These are phyloP conservation scores for Xylaria digitata DNA, from an alignment of 2,329 filamentous ascomycete species.

Conservation along the genomic window DNA sequence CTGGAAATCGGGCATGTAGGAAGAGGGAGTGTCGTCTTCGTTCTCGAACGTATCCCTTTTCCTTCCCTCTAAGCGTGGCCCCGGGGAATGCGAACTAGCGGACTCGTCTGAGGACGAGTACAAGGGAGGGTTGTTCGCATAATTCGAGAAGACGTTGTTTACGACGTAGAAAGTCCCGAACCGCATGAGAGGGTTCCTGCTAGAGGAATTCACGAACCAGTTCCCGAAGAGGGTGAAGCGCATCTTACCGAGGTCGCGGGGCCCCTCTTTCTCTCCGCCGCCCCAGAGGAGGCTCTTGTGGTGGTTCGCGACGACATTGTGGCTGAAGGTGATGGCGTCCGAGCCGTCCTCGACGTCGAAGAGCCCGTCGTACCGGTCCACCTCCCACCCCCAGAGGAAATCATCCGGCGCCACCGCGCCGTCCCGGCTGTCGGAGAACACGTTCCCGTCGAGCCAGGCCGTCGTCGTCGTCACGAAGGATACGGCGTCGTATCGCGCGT, in stretches of 20 bases:
- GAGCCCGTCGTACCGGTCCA: slow-evolving; percentile 40
- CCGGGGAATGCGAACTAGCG: not conserved
- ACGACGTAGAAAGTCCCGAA: slow-evolving; percentile 41
- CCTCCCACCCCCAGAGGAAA: slow-evolving; percentile 39
- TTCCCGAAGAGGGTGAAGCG: slow-evolving; percentile 41
- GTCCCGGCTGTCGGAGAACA: slow-evolving; percentile 27
- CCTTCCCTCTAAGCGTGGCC: not conserved
- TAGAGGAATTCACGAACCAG: slow-evolving; percentile 38
- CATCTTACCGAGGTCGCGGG: slow-evolving; percentile 40
- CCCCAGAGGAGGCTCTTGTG: slow-evolving; percentile 43
- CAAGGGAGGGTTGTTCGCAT: slow-evolving; percentile 31
- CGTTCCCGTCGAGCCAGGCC: slow-evolving; percentile 42
- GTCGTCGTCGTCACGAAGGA: slow-evolving; percentile 36
- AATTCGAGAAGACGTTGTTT: slow-evolving; percentile 40
- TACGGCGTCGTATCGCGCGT: slow-evolving; percentile 42
- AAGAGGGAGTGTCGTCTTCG: slow-evolving; percentile 10
- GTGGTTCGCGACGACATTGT: slow-evolving; percentile 41
- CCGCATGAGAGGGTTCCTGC: slow-evolving; percentile 41
- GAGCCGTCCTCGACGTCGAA: slow-evolving; percentile 42
- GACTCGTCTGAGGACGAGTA: slow-evolving; percentile 8
- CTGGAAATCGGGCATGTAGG: slow-evolving; percentile 36
- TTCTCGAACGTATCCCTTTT: not conserved
- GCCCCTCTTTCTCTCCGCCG: slow-evolving; percentile 41
- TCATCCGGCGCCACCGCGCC: slow-evolving; percentile 36
- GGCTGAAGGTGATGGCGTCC: slow-evolving; percentile 40